Evolutionary conservation across 1,284 basidiomycete genomes (phyloP).

Genomic region (Fomitopsis betulina): DNA sequence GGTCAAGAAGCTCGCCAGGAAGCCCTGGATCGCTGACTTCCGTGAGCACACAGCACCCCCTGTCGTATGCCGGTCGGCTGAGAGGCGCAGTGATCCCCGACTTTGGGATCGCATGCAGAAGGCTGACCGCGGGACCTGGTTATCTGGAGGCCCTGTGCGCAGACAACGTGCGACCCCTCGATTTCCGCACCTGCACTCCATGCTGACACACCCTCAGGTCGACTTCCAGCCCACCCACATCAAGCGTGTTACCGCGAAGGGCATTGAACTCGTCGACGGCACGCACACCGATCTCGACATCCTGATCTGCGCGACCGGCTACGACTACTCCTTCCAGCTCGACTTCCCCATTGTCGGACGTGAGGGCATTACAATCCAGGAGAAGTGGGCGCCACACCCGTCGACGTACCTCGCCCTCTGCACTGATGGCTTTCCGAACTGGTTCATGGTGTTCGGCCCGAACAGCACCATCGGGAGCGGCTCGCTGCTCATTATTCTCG

Average conservation of each 20-base stretch:
- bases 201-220: conserved; percentile 33
- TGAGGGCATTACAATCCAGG: conserved; percentile 40
- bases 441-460: conserved; percentile 53
- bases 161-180: conserved; percentile 42
- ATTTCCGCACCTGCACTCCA: background rate
- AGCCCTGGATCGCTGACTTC: conserved; percentile 55
- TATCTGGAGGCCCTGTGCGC: conserved; percentile 60
- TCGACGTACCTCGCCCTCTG: conserved; percentile 50
- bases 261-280: conserved; percentile 54
- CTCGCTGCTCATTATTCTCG: conserved; percentile 47
- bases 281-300: conserved; percentile 50
- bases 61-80: background rate
- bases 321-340: conserved; percentile 46
- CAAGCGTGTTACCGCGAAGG: conserved; percentile 44
- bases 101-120: conserved; percentile 52
- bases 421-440: conserved; percentile 59
- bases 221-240: conserved; percentile 50
- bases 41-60: conserved; percentile 30
- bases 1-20: conserved; percentile 46
- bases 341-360: conserved; percentile 52
- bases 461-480: conserved; percentile 50
- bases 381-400: conserved; percentile 50
- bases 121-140: conserved; percentile 62
- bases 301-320: conserved; percentile 39
- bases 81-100: conserved; percentile 45